Evolutionary conservation across 306 rosid genomes (phyloP).

Genomic region (Calophaca sinica): DNA sequence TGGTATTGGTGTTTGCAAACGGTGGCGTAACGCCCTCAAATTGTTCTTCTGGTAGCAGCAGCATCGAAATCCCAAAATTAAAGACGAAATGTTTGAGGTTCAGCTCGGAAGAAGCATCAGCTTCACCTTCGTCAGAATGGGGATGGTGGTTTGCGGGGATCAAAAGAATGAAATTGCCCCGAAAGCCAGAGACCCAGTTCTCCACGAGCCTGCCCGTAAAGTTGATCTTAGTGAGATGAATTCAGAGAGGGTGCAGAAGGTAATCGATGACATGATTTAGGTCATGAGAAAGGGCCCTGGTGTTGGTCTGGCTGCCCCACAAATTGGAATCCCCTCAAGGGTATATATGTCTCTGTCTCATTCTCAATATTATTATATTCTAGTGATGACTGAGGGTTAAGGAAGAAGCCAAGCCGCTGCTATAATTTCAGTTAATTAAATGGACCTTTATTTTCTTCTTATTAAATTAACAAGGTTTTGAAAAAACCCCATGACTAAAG

Average conservation of each 20-base stretch:
- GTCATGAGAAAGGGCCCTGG: constrained; percentile 85
- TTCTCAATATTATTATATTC: too few species aligned
- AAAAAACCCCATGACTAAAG: too few species aligned
- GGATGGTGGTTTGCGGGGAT: background rate
- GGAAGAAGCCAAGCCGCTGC: too few species aligned
- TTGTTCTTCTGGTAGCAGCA: background rate
- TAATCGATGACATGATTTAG: constrained; percentile 72
- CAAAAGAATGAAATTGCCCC: background rate
- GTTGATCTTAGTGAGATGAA: constrained; percentile 63
- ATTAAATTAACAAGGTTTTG: too few species aligned
- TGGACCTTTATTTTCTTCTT: too few species aligned
- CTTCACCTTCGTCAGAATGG: background rate
- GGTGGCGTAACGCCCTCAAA: background rate
- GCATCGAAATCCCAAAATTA: background rate
- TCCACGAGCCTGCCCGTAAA: constrained; percentile 64
- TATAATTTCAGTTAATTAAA: too few species aligned
- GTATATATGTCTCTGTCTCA: constrained; percentile 10
- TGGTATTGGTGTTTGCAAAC: background rate
- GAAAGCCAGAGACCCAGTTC: constrained; percentile 17
- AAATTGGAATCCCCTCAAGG: constrained; percentile 83
- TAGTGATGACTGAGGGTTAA: too few species aligned
- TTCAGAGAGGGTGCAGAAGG: constrained; percentile 78
- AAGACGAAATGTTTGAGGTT: background rate
- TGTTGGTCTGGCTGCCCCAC: constrained; percentile 92
- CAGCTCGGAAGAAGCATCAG: background rate